Evolutionary conservation across 2,329 filamentous ascomycete species (phyloP).

Genomic region (Aspergillus sp.): DNA sequence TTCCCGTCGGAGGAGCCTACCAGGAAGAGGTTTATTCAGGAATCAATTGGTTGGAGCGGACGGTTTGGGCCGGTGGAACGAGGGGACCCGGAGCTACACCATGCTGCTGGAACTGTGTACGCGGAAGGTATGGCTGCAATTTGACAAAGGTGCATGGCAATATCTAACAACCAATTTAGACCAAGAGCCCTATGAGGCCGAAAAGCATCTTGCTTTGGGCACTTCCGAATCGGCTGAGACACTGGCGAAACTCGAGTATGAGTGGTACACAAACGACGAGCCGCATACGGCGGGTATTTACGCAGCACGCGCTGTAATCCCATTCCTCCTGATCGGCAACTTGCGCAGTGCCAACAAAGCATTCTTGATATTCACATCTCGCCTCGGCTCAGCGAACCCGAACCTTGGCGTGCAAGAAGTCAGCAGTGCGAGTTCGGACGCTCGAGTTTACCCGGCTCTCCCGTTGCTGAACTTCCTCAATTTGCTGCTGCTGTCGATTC

Average conservation of each 20-base stretch:
- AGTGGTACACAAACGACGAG: constrained; percentile 89
- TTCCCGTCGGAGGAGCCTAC: constrained; percentile 85
- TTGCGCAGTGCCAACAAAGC: constrained; percentile 83
- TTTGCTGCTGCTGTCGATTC: constrained; percentile 77
- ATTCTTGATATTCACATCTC: constrained; percentile 72
- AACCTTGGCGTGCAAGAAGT: constrained; percentile 77
- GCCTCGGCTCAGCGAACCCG: constrained; percentile 58
- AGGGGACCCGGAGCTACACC: constrained; percentile 91
- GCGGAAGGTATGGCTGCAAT: constrained; percentile 61
- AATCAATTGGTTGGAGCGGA: constrained; percentile 84
- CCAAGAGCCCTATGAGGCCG: constrained; percentile 88
- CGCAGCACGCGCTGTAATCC: constrained; percentile 80
- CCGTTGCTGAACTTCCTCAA: constrained; percentile 95
- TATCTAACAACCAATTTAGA: constrained; percentile 51
- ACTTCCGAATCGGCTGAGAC: constrained; percentile 83
- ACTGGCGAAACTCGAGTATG: constrained; percentile 80
- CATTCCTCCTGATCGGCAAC: constrained; percentile 88
- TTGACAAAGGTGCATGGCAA: not conserved
- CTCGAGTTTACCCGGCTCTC: constrained; percentile 82
- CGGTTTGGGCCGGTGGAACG: constrained; percentile 84
- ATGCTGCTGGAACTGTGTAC: constrained; percentile 82
- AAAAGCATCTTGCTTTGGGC: constrained; percentile 83
- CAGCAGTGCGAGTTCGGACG: constrained; percentile 69
- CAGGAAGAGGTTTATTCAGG: constrained; percentile 85
- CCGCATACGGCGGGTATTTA: constrained; percentile 85